Evolutionary conservation across 176 grass and related monocot species (phyloP).

Genomic region (Musa acuminata): DNA sequence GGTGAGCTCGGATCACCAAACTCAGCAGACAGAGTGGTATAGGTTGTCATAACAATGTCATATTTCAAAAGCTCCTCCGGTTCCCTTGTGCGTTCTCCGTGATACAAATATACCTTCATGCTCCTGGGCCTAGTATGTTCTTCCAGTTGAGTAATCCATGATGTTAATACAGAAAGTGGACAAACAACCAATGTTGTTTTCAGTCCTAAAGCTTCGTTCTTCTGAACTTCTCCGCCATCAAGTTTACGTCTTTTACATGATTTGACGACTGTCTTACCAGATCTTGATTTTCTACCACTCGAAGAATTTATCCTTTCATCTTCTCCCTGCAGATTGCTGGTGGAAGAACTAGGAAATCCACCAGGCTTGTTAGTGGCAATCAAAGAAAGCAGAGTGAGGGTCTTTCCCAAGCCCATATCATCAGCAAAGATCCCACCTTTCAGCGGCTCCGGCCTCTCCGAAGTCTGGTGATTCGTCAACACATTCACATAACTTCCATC

Average conservation of each 20-base stretch:
- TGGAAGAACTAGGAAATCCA: conserved; percentile 6
- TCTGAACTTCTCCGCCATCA: conserved; percentile 8
- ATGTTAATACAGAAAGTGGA: conserved; percentile 70
- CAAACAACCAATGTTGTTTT: conserved; percentile 68
- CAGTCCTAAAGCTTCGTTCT: conserved; percentile 2
- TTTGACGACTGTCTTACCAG: conserved; percentile 13
- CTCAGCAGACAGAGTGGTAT: conserved; percentile 54
- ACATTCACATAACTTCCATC: conserved; percentile 45
- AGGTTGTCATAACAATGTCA: conserved; percentile 76
- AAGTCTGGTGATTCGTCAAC: conserved; percentile 36
- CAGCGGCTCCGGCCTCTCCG: conserved; percentile 41
- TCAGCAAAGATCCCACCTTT: conserved; percentile 86
- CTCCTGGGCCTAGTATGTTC: conserved; percentile 53
- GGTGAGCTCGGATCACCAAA: conserved; percentile 48
- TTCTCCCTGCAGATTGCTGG: background rate
- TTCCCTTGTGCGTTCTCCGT: conserved; percentile 62
- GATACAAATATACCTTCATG: conserved; percentile 81
- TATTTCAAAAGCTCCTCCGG: conserved; percentile 55
- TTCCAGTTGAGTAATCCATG: conserved; percentile 92
- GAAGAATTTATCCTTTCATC: conserved; percentile 5
- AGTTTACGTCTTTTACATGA: conserved; percentile 40
- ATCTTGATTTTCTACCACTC: background rate
- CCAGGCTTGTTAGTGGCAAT: conserved; percentile 40
- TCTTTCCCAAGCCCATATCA: conserved; percentile 96
- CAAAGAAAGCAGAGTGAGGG: conserved; percentile 66